Evolutionary conservation across 805 yeast genomes (phyloP).

Genomic region (Saccharomycopsis schoenii): DNA sequence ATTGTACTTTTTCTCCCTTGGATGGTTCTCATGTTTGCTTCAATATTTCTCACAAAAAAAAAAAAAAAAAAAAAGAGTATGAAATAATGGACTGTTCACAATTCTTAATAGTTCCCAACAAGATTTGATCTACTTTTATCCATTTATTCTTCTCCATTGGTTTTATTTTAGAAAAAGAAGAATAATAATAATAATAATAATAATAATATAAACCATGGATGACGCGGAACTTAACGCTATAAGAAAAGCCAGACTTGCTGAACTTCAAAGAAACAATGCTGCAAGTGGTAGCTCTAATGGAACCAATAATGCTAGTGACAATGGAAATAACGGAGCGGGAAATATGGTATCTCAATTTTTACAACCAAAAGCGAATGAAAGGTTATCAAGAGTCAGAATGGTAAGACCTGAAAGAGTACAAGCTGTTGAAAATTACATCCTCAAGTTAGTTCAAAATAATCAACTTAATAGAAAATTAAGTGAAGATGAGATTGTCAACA

Average conservation of each 20-base stretch:
- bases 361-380: conserved; percentile 76
- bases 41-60: neutral
- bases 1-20: too few relatives aligned
- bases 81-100: neutral
- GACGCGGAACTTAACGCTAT: conserved; percentile 82
- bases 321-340: neutral
- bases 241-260: conserved; percentile 84
- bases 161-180: neutral
- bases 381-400: conserved; percentile 75
- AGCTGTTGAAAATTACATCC: conserved; percentile 74
- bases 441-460: conserved; percentile 67
- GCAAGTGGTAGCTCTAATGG: conserved; percentile 10
- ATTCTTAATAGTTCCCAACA: too few relatives aligned
- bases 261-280: conserved; percentile 54
- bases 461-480: conserved; percentile 62
- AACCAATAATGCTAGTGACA: neutral
- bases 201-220: conserved; percentile 44
- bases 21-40: too few relatives aligned
- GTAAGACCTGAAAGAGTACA: conserved; percentile 88
- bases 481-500: conserved; percentile 74
- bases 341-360: conserved; percentile 44
- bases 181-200: neutral
- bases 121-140: too few relatives aligned
- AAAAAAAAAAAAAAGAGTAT: neutral
- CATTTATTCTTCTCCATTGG: neutral